Evolutionary conservation across 2,329 filamentous ascomycete species (phyloP).

Genomic region (Fonsecaea pugnacius): DNA sequence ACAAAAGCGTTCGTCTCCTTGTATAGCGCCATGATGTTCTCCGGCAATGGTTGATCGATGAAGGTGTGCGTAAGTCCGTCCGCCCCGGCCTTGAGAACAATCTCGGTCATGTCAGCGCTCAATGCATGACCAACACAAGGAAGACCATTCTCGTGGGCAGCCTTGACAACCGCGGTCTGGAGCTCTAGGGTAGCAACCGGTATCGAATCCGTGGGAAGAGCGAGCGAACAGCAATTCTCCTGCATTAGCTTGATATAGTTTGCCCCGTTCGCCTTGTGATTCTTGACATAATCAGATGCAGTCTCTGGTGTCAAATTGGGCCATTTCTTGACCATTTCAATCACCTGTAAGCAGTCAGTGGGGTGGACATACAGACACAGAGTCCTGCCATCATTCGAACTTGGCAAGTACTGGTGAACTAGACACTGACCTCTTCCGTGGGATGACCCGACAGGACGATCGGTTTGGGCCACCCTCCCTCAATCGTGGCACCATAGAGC

Average conservation of each 20-base stretch:
- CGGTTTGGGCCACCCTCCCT: slow-evolving; percentile 57
- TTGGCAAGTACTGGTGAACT: neutral
- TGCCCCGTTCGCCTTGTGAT: slow-evolving; percentile 34
- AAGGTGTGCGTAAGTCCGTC: slow-evolving; percentile 39
- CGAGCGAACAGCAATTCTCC: slow-evolving; percentile 37
- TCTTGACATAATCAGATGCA: slow-evolving; percentile 41
- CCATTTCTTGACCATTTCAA: slow-evolving; percentile 52
- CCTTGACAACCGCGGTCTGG: slow-evolving; percentile 43
- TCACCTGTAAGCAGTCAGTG: slow-evolving; percentile 29
- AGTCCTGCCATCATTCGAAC: neutral
- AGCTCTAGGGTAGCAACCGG: slow-evolving; percentile 42
- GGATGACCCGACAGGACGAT: slow-evolving; percentile 33
- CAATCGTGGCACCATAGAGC: slow-evolving; percentile 55
- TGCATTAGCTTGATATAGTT: slow-evolving; percentile 40
- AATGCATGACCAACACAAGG: slow-evolving; percentile 34
- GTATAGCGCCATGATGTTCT: slow-evolving; percentile 33
- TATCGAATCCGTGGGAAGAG: slow-evolving; percentile 36
- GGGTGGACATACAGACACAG: neutral
- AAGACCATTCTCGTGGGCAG: slow-evolving; percentile 31
- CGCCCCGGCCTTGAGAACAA: slow-evolving; percentile 36
- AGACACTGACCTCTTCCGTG: slow-evolving; percentile 39
- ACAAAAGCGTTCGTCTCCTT: slow-evolving; percentile 37
- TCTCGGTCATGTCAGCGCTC: slow-evolving; percentile 35
- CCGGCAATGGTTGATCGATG: slow-evolving; percentile 36
- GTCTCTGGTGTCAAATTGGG: slow-evolving; percentile 52